Evolutionary conservation across 2,329 filamentous ascomycete species (phyloP).

Genomic region (Diplodia corticola): DNA sequence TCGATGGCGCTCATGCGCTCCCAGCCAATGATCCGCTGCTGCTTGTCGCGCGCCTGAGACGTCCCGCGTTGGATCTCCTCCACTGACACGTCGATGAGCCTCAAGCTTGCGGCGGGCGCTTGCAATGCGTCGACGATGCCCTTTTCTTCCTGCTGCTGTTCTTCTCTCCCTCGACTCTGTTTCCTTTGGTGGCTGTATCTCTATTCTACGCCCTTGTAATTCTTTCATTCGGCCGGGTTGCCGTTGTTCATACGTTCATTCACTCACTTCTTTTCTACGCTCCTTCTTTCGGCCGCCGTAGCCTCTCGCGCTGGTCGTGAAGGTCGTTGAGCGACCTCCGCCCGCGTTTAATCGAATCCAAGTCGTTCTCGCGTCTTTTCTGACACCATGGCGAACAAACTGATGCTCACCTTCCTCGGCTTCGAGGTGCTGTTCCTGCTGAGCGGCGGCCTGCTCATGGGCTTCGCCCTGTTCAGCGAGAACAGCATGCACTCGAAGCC

Average conservation of each 20-base stretch:
- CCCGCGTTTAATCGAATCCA: background rate
- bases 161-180: slow-evolving; percentile 19
- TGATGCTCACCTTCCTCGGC: slow-evolving; percentile 54
- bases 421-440: slow-evolving; percentile 55
- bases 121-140: background rate
- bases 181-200: slow-evolving; percentile 7
- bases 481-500: slow-evolving; percentile 37
- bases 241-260: slow-evolving; percentile 5
- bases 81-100: slow-evolving; percentile 18
- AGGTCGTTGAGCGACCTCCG: background rate
- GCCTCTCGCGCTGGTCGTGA: slow-evolving; percentile 7
- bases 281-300: slow-evolving; percentile 5
- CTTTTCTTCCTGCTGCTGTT: background rate
- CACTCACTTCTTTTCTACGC: background rate
- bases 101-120: slow-evolving; percentile 4
- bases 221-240: slow-evolving; percentile 2
- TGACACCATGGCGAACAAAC: slow-evolving; percentile 48
- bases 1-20: background rate
- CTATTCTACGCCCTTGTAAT: slow-evolving; percentile 22
- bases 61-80: slow-evolving; percentile 12
- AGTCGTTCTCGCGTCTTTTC: background rate
- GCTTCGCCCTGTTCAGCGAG: slow-evolving; percentile 54
- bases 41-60: slow-evolving; percentile 23
- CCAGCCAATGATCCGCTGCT: slow-evolving; percentile 1
- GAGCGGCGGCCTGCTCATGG: slow-evolving; percentile 54